Evolutionary conservation across 768 basidiomycete species (phyloP).

Genomic region (Naganishia antarctica): DNA sequence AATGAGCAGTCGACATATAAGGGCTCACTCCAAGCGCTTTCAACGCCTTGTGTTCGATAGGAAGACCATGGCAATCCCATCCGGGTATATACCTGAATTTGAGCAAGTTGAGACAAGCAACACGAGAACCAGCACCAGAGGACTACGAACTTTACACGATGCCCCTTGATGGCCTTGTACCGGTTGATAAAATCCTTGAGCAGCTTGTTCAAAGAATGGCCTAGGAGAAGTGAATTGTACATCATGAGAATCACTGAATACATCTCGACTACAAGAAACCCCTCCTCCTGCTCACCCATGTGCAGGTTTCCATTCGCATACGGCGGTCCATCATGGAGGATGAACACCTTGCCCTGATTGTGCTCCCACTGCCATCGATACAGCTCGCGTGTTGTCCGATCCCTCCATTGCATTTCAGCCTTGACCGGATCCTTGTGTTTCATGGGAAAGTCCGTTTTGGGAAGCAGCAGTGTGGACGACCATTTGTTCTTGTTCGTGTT

Average conservation of each 20-base stretch:
- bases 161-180: conserved; percentile 71
- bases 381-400: conserved; percentile 65
- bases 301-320: conserved; percentile 96
- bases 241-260: background rate
- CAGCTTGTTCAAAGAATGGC: conserved; percentile 93
- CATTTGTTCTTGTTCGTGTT: conserved; percentile 9
- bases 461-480: conserved; percentile 67
- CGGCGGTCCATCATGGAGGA: conserved; percentile 92
- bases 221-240: conserved; percentile 51
- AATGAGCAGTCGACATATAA: background rate
- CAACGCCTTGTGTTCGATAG: conserved; percentile 91
- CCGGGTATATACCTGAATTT: conserved; percentile 81
- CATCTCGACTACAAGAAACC: conserved; percentile 4
- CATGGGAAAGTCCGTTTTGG: conserved; percentile 73
- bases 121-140: too few relatives aligned
- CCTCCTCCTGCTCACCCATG: conserved; percentile 61
- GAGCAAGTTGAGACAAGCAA: too few relatives aligned
- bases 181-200: conserved; percentile 93
- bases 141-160: conserved; percentile 68
- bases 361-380: conserved; percentile 64
- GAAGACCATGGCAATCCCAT: conserved; percentile 97
- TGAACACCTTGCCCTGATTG: conserved; percentile 64
- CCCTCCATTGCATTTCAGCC: conserved; percentile 59
- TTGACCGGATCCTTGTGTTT: conserved; percentile 61
- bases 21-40: conserved; percentile 61